Percentiles rank a stretch among this genome's conserved stretches.
Evolutionary conservation across 2,329 filamentous ascomycete genomes (phyloP).

Genomic region (Delphinella strobiligena): DNA sequence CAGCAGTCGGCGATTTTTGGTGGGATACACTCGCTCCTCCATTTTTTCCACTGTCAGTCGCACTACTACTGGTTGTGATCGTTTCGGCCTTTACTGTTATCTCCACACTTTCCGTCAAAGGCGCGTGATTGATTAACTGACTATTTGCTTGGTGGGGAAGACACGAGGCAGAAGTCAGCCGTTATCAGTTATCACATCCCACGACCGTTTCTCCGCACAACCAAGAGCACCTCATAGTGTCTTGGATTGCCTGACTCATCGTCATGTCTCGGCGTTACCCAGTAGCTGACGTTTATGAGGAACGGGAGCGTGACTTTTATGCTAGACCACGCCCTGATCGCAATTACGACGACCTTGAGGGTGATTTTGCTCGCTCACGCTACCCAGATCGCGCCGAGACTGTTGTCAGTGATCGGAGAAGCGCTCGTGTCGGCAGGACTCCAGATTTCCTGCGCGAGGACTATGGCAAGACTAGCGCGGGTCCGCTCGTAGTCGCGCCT

Average conservation of each 20-base stretch:
- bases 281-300: constrained; percentile 32
- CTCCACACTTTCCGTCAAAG: too few species aligned
- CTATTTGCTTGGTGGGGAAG: too few species aligned
- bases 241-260: too few species aligned
- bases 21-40: background rate
- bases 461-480: constrained; percentile 32
- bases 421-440: constrained; percentile 28
- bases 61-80: too few species aligned
- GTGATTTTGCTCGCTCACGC: constrained; percentile 29
- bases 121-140: too few species aligned
- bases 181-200: too few species aligned
- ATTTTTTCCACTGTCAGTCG: too few species aligned
- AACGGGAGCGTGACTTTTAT: constrained; percentile 29
- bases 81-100: too few species aligned
- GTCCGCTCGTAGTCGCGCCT: constrained; percentile 34
- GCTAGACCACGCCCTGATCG: constrained; percentile 25
- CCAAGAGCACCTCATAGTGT: too few species aligned
- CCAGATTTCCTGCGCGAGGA: constrained; percentile 40
- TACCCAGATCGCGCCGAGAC: constrained; percentile 15
- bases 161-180: too few species aligned
- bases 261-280: constrained; percentile 9
- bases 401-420: constrained; percentile 20
- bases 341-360: constrained; percentile 38
- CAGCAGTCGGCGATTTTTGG: background rate
- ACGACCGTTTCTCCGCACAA: too few species aligned